A percentile compares a stretch with the other conserved stretches of the same genome.
Conservation (phyloP, 495 filamentous ascomycete genomes). For the Entonaema liquescens region DNA sequence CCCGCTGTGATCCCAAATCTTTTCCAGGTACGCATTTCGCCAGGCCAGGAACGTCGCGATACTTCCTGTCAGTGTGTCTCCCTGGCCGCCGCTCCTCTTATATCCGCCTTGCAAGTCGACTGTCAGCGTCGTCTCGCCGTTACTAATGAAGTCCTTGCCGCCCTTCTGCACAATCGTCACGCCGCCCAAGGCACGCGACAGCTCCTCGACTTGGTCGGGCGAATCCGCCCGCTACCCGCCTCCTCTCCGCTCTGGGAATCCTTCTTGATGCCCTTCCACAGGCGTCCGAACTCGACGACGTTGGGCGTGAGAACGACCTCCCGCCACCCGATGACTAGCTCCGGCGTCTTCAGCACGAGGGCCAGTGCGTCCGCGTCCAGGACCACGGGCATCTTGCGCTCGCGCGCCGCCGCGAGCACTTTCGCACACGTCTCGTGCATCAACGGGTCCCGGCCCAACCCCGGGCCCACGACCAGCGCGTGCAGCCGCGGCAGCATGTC, state of each 20-base stretch:
- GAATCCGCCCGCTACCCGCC: constrained; percentile 55
- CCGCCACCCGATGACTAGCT: constrained; percentile 79
- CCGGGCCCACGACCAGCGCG: constrained; percentile 92
- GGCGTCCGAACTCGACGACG: constrained; percentile 86
- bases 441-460: constrained; percentile 85
- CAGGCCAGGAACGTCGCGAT: constrained; percentile 89
- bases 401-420: constrained; percentile 82
- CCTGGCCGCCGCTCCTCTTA: constrained; percentile 94
- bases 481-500: constrained; percentile 85
- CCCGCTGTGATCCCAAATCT: constrained; percentile 78
- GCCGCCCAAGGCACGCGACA: constrained; percentile 82
- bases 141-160: constrained; percentile 81
- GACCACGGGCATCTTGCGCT: constrained; percentile 79
- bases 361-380: constrained; percentile 91
- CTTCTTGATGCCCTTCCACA: constrained; percentile 75
- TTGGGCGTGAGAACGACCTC: constrained; percentile 94
- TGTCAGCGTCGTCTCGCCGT: constrained; percentile 76
- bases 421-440: constrained; percentile 87
- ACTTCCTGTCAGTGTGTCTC: constrained; percentile 91
- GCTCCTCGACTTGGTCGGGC: constrained; percentile 70
- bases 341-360: constrained; percentile 77
- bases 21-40: constrained; percentile 83
- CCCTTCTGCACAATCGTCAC: constrained; percentile 94
- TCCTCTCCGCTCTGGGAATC: constrained; percentile 30
- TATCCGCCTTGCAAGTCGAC: constrained; percentile 79